Evolutionary conservation across 768 basidiomycete genomes (phyloP), one percentile per base, ranked within the genome.

Genomic region (Phanerochaete carnosa): DNA sequence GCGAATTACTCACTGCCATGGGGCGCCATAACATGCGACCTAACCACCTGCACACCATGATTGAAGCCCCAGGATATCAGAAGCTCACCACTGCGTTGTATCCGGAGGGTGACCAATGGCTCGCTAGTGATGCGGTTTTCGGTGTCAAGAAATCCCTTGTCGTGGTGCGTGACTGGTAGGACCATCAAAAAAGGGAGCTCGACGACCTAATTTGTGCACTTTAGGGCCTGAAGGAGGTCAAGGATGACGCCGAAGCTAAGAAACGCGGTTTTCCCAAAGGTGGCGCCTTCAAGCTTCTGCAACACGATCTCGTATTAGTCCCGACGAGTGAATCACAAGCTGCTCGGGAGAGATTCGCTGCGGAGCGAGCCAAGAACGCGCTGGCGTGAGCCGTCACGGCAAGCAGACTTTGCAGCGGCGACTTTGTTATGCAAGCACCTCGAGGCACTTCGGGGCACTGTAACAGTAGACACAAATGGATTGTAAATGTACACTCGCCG

Each of bases 141-240:
- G 92, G 93, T 11, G 92, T 90, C 25, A 91, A 91, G 72, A 80
- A 82, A 51, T 90, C 88, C 6, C 77, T 95, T 28, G 80, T 93
- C 22, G 83, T 92, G 64, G 91, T 92, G 73, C 46, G 50, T 55
- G 37, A 45, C 47, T 22, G 5, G 47, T n/a, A 26, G 25, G 25
- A 9, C 23, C 26, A 11, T 13, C 47, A 29, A 25, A 49, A 9
- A 9, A 19, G 39, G 39, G 8, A 49, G 26, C 8, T 25, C 13
- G 11, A 12, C 23, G 13, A 54, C 39, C 49, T 55, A 22, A 43
- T 39, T 13, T 8, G 54, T 23, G 11, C 37, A 49, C 32, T 59
- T 29, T 68, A 88, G 87, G 78, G 79, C 47, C 73, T 85, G 26
- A 74, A 82, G 50, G 73, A 81, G 19, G 71, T 92, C 29, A 73